Evolutionary conservation across 305 asterid genomes (phyloP).

Genomic region (Solanum hybrid): DNA sequence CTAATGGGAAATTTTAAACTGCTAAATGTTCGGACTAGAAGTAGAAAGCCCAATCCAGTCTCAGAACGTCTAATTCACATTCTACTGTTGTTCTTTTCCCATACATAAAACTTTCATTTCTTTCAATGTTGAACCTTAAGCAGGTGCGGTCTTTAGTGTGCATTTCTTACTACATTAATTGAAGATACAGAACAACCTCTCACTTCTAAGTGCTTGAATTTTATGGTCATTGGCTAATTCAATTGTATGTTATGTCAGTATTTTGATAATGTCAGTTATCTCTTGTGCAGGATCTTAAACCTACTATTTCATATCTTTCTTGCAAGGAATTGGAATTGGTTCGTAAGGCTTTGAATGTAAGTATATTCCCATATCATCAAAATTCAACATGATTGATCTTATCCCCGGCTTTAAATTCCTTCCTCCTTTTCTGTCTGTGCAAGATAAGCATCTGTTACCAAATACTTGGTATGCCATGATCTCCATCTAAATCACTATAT

Average conservation of each 20-base stretch:
- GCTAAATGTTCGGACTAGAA: not conserved
- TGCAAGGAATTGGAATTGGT: constrained; percentile 67
- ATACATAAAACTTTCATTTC: not conserved
- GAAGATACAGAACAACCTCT: not conserved
- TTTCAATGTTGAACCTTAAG: not conserved
- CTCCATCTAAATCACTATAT: not conserved
- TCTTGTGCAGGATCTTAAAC: constrained; percentile 58
- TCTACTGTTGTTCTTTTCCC: not conserved
- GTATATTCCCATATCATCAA: constrained; percentile 16
- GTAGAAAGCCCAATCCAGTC: not conserved
- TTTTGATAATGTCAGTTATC: not conserved
- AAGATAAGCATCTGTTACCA: not conserved
- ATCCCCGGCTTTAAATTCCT: not conserved
- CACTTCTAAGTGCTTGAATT: not conserved
- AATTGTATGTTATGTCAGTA: not conserved
- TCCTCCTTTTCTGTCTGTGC: not conserved
- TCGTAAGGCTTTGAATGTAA: constrained; percentile 59
- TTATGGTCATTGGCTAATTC: not conserved
- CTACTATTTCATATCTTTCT: constrained; percentile 68
- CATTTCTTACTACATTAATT: not conserved
- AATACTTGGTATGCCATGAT: constrained; percentile 1
- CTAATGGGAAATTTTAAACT: not conserved
- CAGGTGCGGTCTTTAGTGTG: not conserved
- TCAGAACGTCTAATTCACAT: not conserved
- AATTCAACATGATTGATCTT: not conserved